Base-by-base conservation (phyloP, 345 rosid genomes). In the Brassica incana region DNA sequence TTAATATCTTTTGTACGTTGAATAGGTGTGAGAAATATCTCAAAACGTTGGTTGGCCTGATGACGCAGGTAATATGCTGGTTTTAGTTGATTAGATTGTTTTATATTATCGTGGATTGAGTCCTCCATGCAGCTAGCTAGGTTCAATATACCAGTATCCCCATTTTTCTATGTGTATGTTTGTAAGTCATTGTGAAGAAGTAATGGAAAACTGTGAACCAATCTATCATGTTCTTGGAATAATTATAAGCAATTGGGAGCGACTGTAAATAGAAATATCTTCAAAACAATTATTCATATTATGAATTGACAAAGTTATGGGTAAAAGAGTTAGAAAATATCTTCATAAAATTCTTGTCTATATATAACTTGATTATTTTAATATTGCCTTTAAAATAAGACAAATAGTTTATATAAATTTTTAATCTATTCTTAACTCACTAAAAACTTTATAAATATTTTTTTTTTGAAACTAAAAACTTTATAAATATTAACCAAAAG, bases 101-200 rank as follows among this genome's bases (percentile, higher is more conserved):
- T 40, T 29, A 14, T 59, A 65, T 40, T 18, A 16, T 59, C 38
- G 80, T 71, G 74, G 84, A 61, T 35, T 18, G 45, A 72, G 66
- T 81, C 77, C 14, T 72, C 74, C 80, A 81, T 76, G 84, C 77
- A 76, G 65, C 43, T 65, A 67, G 80, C 58, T 75, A 38, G 59
- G 48, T 75, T 69, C 50, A 25, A 11, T 65, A 71, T 58, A 54
- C 32, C 25, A 73, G 23, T 52, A 29, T 29, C 32, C 32, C 1
- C 32, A 29, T 29, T 29, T 36, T 45, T 59, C 10, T 60, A 45
- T 58, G 40, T 30, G 11, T 52, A 54, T 35, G 29, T 73, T 20
- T 65, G 16, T 58, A 40, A 35, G 50, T 36, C 48, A 54, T 71
- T 16, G 38, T n/a, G 54, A 45, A 33, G 60, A 56, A 58, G 9